Evolutionary conservation across 805 yeast genomes (phyloP).

Genomic region (Naumovozyma castellii): DNA sequence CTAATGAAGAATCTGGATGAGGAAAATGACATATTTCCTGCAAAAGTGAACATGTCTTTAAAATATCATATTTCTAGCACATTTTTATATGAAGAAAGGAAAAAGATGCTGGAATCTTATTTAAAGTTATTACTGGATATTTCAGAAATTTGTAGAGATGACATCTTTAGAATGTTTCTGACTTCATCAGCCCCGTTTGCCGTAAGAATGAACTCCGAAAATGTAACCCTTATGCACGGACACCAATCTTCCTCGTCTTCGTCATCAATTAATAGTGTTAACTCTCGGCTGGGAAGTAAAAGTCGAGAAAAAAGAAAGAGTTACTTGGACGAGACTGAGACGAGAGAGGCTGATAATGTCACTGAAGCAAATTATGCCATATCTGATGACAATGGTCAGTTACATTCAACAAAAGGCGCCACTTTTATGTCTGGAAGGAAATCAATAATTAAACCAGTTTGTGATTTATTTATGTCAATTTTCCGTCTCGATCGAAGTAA

Average conservation of each 20-base stretch:
- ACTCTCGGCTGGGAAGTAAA: too few species aligned
- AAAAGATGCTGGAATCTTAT: conserved; percentile 51
- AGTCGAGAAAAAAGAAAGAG: too few species aligned
- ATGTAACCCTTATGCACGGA: too few species aligned
- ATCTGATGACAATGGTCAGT: neutral
- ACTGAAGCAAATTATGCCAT: too few species aligned
- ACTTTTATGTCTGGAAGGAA: conserved; percentile 10
- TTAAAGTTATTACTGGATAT: conserved; percentile 46
- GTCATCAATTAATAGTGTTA: too few species aligned
- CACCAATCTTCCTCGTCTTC: neutral
- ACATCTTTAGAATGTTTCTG: conserved; percentile 63
- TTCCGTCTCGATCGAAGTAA: conserved; percentile 58
- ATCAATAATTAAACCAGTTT: conserved; percentile 70
- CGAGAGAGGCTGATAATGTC: too few species aligned
- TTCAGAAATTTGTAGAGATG: conserved; percentile 65
- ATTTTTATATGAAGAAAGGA: conserved; percentile 55
- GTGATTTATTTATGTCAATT: conserved; percentile 61
- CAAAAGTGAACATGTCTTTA: conserved; percentile 53
- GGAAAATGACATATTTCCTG: conserved; percentile 30
- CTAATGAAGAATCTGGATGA: conserved; percentile 42
- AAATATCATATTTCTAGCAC: conserved; percentile 50
- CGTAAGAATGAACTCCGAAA: neutral
- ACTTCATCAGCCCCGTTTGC: conserved; percentile 32
- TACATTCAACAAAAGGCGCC: neutral
- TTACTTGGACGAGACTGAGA: too few species aligned